Evolutionary conservation across 1,284 basidiomycete species (phyloP), one percentile per base, ranked within the genome.

Genomic region (Sporisorium exsertum): DNA sequence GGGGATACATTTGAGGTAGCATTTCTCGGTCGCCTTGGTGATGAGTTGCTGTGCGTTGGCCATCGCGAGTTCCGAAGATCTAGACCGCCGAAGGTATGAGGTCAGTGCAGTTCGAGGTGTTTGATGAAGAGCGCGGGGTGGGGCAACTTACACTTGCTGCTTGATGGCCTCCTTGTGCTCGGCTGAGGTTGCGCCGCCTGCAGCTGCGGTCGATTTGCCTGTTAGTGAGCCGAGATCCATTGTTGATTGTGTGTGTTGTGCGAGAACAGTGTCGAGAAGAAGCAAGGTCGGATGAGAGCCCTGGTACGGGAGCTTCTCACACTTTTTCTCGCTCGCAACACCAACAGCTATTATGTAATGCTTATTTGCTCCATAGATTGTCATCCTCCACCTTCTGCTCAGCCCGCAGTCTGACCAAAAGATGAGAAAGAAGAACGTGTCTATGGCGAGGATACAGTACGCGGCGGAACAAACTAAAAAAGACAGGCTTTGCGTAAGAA

Each of bases 21-120:
- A 84, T 60, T 84, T 84, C 54, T 84, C 81, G 13, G 83, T 84
- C 4, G 83, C 81, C 40, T 82, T 84, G 49, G 78, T 80, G 59
- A 84, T 83, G 22, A 84, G 74, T 51, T 83, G 80, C 49, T 84
- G 82, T 4, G 82, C 82, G 54, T 82, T 83, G 32, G 81, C 81
- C 79, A 82, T 81, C 8, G 79, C 78, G 1, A 80, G 71, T 53
- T 81, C 80, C 15, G 75, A 67, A 6, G 70, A 56, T 0, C 74
- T 73, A 32, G 20, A 29, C 22, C 33, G 32, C 10, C 2, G 24
- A 22, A 46, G 8, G 33, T 3, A 12, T 9, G 33, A 12, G 12
- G 33, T 35, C 33, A 35, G 33, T 35, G 33, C 8, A 15, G 33
- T 12, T 35, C 33, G 29, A 49, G 42, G 27, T 13, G 26, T 24